Base-by-base conservation (phyloP, 2,329 filamentous ascomycete genomes). In the Elsinoe necatrix region DNA sequence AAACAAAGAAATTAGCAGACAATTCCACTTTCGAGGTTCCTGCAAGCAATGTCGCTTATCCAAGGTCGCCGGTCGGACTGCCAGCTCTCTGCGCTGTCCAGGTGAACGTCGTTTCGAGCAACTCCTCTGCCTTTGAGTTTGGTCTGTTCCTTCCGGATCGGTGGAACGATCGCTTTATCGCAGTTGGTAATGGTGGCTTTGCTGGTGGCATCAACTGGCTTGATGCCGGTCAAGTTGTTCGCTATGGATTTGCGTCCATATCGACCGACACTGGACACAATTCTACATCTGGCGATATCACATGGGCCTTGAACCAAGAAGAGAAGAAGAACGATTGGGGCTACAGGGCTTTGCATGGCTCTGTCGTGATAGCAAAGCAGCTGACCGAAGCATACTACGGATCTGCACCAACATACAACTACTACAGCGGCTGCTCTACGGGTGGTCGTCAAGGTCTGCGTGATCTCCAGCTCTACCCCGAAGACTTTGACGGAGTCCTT, bases 381-480 rank as follows among this genome's bases (percentile, higher is more conserved):
- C 65, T 82, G 9, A 71, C 74, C 1, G 62, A 74, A 29, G 67
- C 69, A 0, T 82, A 77, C 67, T 82, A 82, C 60, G 66, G 68
- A 2, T 69, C 64, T 7, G 62, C 66, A 0, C 70, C 73, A 1
- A 65, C 67, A 11, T 76, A 75, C 54, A 75, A 73, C 5, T 84
- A 83, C 66, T 83, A 77, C 59, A 63, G 77, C 1, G 81, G 81
- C 6, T 84, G 81, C 63, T 83, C 79, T 0, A 77, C 79, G 0
- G 82, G 82, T 5, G 81, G 82, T 0, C 72, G 81, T 0, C 79
- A 84, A 68, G 81, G 79, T 2, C 68, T 81, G 31, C 78, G 78
- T 55, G 74, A 75, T 5, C 75, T 78, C 0, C 75, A 83, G 61
- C 63, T 68, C 12, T 82, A 75, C 59, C 79, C 81, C 0, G 69